Evolutionary conservation across 1,284 basidiomycete species (phyloP).

Genomic region (Malassezia sp.): DNA sequence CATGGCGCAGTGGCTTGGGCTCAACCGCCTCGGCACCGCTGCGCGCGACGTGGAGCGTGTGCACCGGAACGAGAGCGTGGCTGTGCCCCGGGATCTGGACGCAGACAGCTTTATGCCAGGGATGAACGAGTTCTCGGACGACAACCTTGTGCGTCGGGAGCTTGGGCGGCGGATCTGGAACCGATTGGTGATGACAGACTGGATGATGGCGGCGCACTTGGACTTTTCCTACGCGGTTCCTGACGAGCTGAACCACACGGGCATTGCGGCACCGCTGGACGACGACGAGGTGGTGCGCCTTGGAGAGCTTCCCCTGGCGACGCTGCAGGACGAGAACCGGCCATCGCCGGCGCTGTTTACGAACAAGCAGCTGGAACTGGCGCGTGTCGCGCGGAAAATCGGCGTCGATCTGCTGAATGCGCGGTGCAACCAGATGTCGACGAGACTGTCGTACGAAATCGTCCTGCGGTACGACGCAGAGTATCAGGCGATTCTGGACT

Average conservation of each 20-base stretch:
- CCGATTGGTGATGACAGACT: background rate
- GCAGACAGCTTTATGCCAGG: background rate
- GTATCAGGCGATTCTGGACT: background rate
- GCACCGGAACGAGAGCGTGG: background rate
- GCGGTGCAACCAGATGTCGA: too few species aligned
- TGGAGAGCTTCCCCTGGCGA: background rate
- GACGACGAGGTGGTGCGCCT: background rate
- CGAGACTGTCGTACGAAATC: too few species aligned
- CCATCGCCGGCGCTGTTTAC: background rate
- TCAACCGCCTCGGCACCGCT: constrained; percentile 1
- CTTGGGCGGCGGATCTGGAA: constrained; percentile 2
- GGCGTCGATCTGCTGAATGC: background rate
- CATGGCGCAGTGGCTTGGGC: background rate
- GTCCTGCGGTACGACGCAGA: background rate
- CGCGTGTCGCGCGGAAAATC: background rate
- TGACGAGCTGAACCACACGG: constrained; percentile 1
- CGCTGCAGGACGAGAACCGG: background rate
- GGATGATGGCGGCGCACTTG: background rate
- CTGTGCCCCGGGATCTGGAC: background rate
- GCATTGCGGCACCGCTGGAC: background rate
- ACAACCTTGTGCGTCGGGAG: background rate
- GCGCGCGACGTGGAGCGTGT: background rate
- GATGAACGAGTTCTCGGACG: background rate
- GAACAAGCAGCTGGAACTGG: background rate
- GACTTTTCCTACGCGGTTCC: background rate